Conservation (phyloP, 2,329 filamentous ascomycete genomes). For the Fusarium sp. region DNA sequence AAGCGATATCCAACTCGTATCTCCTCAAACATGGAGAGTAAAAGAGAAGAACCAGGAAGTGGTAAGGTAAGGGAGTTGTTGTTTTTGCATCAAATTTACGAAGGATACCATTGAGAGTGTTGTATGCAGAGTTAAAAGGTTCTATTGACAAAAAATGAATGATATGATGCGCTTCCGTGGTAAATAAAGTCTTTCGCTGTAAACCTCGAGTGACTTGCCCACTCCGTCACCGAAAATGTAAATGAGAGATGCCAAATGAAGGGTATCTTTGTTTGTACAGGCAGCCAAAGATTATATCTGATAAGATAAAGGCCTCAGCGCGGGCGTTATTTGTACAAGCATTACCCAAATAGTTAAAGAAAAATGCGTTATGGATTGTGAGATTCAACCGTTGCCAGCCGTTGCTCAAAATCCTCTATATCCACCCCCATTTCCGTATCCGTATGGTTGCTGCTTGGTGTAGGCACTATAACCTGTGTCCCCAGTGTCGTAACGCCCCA, state of each 20-base stretch:
- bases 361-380: constrained; percentile 34
- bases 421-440: constrained; percentile 44
- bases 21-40: constrained; percentile 47
- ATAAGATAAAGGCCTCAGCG: constrained; percentile 28
- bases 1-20: constrained; percentile 48
- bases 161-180: constrained; percentile 48
- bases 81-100: constrained; percentile 40
- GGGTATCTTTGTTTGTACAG: constrained; percentile 31
- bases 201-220: constrained; percentile 29
- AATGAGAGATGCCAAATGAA: constrained; percentile 21
- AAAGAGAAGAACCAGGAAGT: not conserved
- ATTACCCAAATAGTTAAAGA: constrained; percentile 15
- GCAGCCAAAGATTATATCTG: constrained; percentile 11
- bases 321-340: constrained; percentile 32
- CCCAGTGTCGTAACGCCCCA: constrained; percentile 38
- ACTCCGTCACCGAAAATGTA: constrained; percentile 33
- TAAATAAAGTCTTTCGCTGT: constrained; percentile 47
- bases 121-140: constrained; percentile 48
- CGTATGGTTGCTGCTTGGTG: constrained; percentile 41
- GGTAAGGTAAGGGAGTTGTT: not conserved
- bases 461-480: constrained; percentile 41
- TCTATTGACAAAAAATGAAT: constrained; percentile 51
- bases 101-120: constrained; percentile 45
- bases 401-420: constrained; percentile 46
- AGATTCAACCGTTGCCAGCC: constrained; percentile 21